Conservation (phyloP, 768 basidiomycete genomes). For the Harrya chromipes region DNA sequence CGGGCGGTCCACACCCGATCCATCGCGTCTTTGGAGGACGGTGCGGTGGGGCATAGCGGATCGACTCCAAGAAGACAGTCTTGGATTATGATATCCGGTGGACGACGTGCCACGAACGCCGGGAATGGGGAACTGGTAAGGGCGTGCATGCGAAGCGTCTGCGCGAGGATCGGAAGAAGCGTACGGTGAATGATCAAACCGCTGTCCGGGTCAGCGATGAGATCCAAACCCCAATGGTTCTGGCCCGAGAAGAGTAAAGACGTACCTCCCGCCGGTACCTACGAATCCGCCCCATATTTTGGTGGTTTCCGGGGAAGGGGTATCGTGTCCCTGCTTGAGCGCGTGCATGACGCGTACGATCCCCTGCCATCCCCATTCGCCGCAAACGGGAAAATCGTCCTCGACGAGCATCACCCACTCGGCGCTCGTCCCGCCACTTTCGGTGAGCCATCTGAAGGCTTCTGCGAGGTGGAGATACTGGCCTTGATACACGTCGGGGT, state of each 20-base stretch:
- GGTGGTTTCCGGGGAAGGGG: slow-evolving; percentile 9
- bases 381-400: slow-evolving; percentile 44
- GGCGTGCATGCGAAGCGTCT: slow-evolving; percentile 33
- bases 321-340: slow-evolving; percentile 22
- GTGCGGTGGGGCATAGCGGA: slow-evolving; percentile 34
- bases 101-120: slow-evolving; percentile 27
- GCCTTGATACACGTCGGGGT: slow-evolving; percentile 20
- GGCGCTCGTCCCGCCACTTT: slow-evolving; percentile 17
- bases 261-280: slow-evolving; percentile 41
- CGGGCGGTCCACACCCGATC: slow-evolving; percentile 7
- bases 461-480: slow-evolving; percentile 43
- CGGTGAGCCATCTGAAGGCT: slow-evolving; percentile 36
- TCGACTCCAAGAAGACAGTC: slow-evolving; percentile 41
- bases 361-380: slow-evolving; percentile 34
- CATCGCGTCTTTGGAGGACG: background rate
- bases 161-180: slow-evolving; percentile 33
- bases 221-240: background rate
- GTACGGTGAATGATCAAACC: slow-evolving; percentile 41
- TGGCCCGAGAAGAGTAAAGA: background rate
- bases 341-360: slow-evolving; percentile 32
- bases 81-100: slow-evolving; percentile 40
- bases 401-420: slow-evolving; percentile 45
- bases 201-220: slow-evolving; percentile 17
- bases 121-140: slow-evolving; percentile 27
- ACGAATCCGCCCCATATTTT: slow-evolving; percentile 38